These are phyloP conservation scores for Chenopodium berlandieri DNA, from an alignment of 148 eudicot species.

Conservation along the genomic window DNA sequence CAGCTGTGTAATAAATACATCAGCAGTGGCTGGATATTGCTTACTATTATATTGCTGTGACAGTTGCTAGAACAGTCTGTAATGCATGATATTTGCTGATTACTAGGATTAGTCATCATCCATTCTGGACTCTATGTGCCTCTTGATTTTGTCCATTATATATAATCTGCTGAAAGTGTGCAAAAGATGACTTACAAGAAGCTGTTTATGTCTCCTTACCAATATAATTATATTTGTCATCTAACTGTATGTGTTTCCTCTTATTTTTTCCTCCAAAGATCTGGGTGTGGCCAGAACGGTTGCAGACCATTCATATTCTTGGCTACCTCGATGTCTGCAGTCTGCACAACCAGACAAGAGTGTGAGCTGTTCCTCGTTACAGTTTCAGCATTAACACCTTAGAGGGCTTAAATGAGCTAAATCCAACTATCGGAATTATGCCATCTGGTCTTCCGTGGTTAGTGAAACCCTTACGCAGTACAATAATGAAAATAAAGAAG, in stretches of 20 bases:
- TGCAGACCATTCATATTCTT: constrained; percentile 75
- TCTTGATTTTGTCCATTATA: too few species aligned
- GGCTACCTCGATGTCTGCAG: constrained; percentile 57
- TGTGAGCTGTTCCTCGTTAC: constrained; percentile 78
- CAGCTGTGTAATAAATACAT: too few species aligned
- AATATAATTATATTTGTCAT: constrained; percentile 1
- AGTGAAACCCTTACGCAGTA: constrained; percentile 23
- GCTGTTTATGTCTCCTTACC: too few species aligned
- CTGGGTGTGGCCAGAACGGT: constrained; percentile 91
- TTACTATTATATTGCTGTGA: too few species aligned
- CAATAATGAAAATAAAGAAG: too few species aligned
- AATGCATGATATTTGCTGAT: too few species aligned
- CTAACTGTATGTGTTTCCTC: neutral
- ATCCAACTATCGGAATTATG: constrained; percentile 78
- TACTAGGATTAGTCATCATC: too few species aligned
- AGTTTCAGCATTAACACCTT: constrained; percentile 69
- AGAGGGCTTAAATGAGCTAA: constrained; percentile 52
- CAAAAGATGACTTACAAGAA: too few species aligned
- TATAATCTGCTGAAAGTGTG: neutral
- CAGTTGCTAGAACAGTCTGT: too few species aligned
- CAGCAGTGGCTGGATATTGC: too few species aligned
- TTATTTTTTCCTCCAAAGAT: constrained; percentile 37
- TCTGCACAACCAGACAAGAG: constrained; percentile 55
- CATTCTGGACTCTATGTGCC: too few species aligned
- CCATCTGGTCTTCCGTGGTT: constrained; percentile 88